Conservation (phyloP, 2,329 filamentous ascomycete species). For the Leptographium galeiforme region DNA sequence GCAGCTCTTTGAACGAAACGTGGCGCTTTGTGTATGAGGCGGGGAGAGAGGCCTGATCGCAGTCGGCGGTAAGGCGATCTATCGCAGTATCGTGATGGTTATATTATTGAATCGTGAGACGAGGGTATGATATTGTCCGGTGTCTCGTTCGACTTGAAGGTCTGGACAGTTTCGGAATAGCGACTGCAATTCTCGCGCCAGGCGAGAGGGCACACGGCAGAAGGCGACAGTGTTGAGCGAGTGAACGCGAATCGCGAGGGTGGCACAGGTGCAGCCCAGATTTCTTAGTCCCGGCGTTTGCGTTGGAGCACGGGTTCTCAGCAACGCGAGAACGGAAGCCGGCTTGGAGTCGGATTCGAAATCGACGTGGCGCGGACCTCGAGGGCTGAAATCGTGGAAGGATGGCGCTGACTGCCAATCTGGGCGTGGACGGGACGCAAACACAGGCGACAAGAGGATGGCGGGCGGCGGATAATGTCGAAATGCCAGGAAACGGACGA, state of each 20-base stretch:
- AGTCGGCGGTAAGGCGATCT: neutral
- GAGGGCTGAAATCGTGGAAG: neutral
- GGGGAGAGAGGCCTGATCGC: slow-evolving; percentile 8
- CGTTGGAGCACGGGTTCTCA: neutral
- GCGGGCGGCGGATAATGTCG: neutral
- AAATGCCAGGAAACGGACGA: neutral
- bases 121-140: neutral
- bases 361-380: neutral
- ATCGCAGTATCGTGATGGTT: neutral
- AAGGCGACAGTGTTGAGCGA: neutral
- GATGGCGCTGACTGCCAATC: neutral
- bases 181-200: slow-evolving; percentile 6
- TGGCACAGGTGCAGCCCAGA: neutral
- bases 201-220: slow-evolving; percentile 2
- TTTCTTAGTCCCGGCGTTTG: neutral
- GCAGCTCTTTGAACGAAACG: neutral
- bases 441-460: neutral
- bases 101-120: neutral
- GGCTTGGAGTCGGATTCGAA: neutral
- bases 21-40: neutral
- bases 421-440: neutral
- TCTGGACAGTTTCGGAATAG: neutral
- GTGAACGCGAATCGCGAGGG: neutral
- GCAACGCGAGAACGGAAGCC: neutral
- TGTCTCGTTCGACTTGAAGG: neutral